Evolutionary conservation across 2,329 filamentous ascomycete species (phyloP), one percentile per base, ranked within the genome.

Genomic region (Trichoderma citrinoviride): DNA sequence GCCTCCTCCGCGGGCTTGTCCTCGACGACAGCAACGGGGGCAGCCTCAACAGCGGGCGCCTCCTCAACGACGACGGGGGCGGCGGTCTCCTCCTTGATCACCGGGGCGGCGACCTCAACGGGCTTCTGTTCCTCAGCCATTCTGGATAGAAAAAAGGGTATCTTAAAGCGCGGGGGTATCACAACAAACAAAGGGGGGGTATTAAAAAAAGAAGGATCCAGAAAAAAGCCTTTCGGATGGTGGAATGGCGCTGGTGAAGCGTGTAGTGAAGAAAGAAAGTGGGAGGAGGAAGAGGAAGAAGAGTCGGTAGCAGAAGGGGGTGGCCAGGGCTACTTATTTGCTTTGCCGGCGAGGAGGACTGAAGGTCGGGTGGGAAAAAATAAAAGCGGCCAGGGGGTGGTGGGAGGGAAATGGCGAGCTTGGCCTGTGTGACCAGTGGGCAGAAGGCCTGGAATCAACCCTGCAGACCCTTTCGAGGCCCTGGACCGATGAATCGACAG

Each of bases 121-220:
- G 88, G 84, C 82, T 92, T 92, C 79, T 87, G 84, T 78, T 82
- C 83, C 75, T 92, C 89, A 81, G 90, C 87, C 89, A 92, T 92
- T 83, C 73, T 85, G 81, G 77, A 75, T 75, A 70, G 74, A 76
- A 72, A 77, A 77, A 74, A 75, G 47, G 76, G 73, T 75, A 75
- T 78, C 74, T 76, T 73, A 75, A 77, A 78, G 53, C 52, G 74
- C 73, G 76, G 56, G 81, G 81, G 81, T 83, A 84, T 83, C 81
- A 82, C 79, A 80, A 79, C 73, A 78, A 77, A 76, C 74, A 78
- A 77, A 77, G 69, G 73, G 74, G 27, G 33, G 33, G 33, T 76
- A 77, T 77, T 75, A 77, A 78, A 78, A 72, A 72, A 74, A 74
- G 71, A 72, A 72, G 71, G 72, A 71, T 73, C 71, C 73, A 73